A percentile compares a stretch with the other conserved stretches of the same genome.
Evolutionary conservation across 345 rosid species (phyloP).

Genomic region (Isatis tinctoria): DNA sequence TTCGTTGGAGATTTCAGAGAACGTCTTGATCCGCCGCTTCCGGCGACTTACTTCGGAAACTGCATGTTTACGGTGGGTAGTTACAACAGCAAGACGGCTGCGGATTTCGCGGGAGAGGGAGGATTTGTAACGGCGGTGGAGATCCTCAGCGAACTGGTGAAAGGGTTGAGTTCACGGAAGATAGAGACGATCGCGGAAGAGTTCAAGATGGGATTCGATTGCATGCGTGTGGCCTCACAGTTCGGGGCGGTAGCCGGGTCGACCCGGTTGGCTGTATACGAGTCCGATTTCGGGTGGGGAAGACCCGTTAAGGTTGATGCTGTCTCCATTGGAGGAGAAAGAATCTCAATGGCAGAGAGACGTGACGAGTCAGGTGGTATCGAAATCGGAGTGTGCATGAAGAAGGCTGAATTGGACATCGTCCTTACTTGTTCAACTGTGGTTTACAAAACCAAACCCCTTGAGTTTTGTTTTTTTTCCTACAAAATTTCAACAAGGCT

Average conservation of each 20-base stretch:
- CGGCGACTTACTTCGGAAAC: conserved; percentile 28
- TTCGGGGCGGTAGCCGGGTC: conserved; percentile 23
- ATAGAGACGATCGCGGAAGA: neutral
- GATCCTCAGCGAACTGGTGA: conserved; percentile 13
- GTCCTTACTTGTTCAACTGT: neutral
- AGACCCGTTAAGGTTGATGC: conserved; percentile 16
- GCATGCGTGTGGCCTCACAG: neutral
- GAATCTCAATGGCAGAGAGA: conserved; percentile 24
- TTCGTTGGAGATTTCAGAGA: conserved; percentile 11
- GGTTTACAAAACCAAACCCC: neutral
- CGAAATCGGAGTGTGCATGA: conserved; percentile 24
- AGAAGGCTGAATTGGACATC: conserved; percentile 10
- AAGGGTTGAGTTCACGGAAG: neutral
- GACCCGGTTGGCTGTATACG: conserved; percentile 23
- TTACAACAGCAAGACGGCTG: neutral
- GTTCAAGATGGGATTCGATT: neutral
- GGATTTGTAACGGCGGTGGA: conserved; percentile 15
- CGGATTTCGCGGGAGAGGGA: conserved; percentile 4
- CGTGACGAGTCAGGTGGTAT: conserved; percentile 27
- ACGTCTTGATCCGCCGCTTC: neutral
- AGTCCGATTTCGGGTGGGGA: conserved; percentile 30
- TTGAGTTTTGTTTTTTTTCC: neutral
- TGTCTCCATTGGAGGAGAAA: neutral
- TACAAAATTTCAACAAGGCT: too few species aligned
- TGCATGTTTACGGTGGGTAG: conserved; percentile 17